Evolutionary conservation across 140 eudicot genomes (phyloP).

Genomic region (Ambrosia hybrid): DNA sequence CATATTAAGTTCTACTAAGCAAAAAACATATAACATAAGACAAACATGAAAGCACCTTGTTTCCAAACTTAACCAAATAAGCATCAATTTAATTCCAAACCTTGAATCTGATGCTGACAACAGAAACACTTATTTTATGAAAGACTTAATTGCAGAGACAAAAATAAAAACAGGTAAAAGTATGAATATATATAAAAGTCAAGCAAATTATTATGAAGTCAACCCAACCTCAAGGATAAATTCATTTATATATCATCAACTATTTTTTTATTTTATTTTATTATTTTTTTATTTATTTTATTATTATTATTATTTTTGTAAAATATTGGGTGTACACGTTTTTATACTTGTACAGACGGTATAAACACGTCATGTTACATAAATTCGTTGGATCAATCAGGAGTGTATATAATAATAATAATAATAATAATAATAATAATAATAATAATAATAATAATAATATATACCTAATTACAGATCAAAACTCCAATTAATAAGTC

Average conservation of each 20-base stretch:
- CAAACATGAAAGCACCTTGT: not conserved
- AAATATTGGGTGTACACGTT: too few species aligned
- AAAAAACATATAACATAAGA: not conserved
- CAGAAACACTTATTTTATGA: slow-evolving; percentile 6
- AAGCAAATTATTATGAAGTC: slow-evolving; percentile 5
- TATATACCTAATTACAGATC: slow-evolving; percentile 16
- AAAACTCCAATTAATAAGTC: slow-evolving; percentile 13
- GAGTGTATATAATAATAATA: too few species aligned
- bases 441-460: not conserved
- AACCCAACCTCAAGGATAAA: not conserved
- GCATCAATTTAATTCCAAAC: slow-evolving; percentile 9
- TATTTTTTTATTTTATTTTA: too few species aligned
- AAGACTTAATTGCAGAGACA: not conserved
- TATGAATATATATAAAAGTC: not conserved
- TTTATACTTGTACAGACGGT: too few species aligned
- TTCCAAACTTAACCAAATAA: not conserved
- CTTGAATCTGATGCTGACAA: slow-evolving; percentile 14
- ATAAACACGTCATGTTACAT: too few species aligned
- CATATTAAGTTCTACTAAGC: not conserved
- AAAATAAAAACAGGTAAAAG: not conserved
- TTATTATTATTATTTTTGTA: too few species aligned
- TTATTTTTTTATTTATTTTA: too few species aligned
- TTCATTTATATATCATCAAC: too few species aligned
- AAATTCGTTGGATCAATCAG: too few species aligned
- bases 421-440: too few species aligned